Evolutionary conservation across 2,329 filamentous ascomycete genomes (phyloP).

Genomic region (Gaeumannomyces sp.): DNA sequence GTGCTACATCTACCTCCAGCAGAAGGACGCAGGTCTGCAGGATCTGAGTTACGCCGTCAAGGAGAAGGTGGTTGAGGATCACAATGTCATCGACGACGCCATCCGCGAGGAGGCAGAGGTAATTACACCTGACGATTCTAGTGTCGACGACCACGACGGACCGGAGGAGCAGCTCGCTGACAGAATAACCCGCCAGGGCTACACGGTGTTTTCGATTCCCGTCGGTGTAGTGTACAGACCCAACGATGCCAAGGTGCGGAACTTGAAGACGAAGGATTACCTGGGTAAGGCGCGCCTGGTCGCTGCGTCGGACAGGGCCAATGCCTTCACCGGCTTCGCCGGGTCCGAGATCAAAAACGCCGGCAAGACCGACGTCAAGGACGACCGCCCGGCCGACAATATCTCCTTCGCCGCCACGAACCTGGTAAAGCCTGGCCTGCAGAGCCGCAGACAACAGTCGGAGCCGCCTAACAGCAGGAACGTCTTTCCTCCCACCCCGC

Average conservation of each 20-base stretch:
- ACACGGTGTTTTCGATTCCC: constrained; percentile 97
- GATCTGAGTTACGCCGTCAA: constrained; percentile 87
- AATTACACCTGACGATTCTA: constrained; percentile 21
- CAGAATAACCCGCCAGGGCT: constrained; percentile 55
- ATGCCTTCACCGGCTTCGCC: constrained; percentile 76
- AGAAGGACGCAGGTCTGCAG: constrained; percentile 83
- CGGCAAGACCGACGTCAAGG: constrained; percentile 51
- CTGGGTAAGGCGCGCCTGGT: constrained; percentile 92
- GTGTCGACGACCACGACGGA: not conserved
- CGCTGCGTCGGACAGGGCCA: constrained; percentile 74
- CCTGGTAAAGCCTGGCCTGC: constrained; percentile 78
- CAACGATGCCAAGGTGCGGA: constrained; percentile 97
- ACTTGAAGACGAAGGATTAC: constrained; percentile 96
- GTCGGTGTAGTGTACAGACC: constrained; percentile 93
- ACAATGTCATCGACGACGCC: constrained; percentile 96
- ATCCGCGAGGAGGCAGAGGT: constrained; percentile 91
- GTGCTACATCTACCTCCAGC: constrained; percentile 94
- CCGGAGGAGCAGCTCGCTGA: not conserved
- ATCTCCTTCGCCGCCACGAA: constrained; percentile 91
- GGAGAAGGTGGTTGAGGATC: constrained; percentile 93
- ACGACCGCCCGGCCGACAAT: constrained; percentile 76
- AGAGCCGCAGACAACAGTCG: constrained; percentile 76
- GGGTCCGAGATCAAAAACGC: constrained; percentile 72
- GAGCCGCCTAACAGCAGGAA: constrained; percentile 74
- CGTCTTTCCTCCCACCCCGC: constrained; percentile 96